These are phyloP conservation scores for Nevesoporus exiguus DNA, from an alignment of 768 basidiomycete genomes.

Conservation along the genomic window DNA sequence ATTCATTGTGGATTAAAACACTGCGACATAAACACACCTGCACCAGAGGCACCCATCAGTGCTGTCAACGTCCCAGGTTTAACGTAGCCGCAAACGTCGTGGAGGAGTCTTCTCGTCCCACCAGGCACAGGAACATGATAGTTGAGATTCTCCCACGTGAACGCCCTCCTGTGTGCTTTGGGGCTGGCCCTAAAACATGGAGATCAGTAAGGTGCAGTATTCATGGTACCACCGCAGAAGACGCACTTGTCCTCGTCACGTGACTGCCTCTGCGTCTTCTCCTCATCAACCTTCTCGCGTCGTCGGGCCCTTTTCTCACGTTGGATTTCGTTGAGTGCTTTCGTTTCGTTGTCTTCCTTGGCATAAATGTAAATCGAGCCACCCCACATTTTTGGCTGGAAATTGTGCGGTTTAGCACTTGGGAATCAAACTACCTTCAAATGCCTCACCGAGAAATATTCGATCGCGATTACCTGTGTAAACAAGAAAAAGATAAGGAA, in stretches of 20 bases:
- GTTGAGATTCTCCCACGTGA: constrained; percentile 81
- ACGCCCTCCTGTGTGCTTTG: constrained; percentile 33
- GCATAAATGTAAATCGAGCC: constrained; percentile 56
- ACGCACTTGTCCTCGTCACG: constrained; percentile 17
- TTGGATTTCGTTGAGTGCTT: constrained; percentile 50
- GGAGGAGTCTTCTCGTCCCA: constrained; percentile 59
- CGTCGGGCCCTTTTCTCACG: constrained; percentile 50
- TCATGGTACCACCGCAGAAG: background rate
- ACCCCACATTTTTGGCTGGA: constrained; percentile 30
- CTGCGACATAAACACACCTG: constrained; percentile 41
- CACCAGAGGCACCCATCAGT: constrained; percentile 83
- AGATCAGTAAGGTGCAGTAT: constrained; percentile 1
- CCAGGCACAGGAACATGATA: constrained; percentile 71
- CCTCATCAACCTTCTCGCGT: constrained; percentile 30
- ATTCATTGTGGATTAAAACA: background rate
- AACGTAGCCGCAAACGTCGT: constrained; percentile 77
- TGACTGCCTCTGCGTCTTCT: constrained; percentile 21
- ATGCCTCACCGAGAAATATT: constrained; percentile 55
- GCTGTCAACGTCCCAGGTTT: constrained; percentile 87
- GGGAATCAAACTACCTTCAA: background rate
- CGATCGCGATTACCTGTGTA: constrained; percentile 63
- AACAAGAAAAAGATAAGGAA: constrained; percentile 70
- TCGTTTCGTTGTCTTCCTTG: constrained; percentile 53
- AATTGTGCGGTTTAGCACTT: background rate
- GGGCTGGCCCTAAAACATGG: background rate